Conservation (phyloP, 2,329 filamentous ascomycete species). For the Metarhizium robertsii region DNA sequence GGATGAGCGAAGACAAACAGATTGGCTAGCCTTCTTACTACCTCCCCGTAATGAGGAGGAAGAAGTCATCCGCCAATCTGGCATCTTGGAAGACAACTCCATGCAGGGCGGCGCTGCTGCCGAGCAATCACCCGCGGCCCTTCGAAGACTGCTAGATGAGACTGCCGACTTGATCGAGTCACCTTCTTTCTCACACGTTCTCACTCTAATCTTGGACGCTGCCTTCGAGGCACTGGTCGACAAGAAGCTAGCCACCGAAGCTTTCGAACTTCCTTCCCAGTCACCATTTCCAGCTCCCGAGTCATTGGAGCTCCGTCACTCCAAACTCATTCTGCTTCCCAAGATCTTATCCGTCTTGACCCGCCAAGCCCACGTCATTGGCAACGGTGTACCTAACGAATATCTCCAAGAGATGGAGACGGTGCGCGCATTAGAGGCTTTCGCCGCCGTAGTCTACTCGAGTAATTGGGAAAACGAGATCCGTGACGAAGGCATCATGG, state of each 20-base stretch:
- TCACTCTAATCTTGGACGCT: slow-evolving; percentile 77
- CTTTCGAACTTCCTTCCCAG: slow-evolving; percentile 52
- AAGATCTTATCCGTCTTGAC: slow-evolving; percentile 85
- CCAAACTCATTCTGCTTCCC: slow-evolving; percentile 64
- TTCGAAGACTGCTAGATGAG: slow-evolving; percentile 85
- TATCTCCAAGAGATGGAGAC: slow-evolving; percentile 67
- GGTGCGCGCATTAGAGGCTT: slow-evolving; percentile 69
- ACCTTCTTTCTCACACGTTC: slow-evolving; percentile 77
- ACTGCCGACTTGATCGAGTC: slow-evolving; percentile 94
- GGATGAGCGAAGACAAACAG: slow-evolving; percentile 32
- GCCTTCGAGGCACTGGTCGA: slow-evolving; percentile 80
- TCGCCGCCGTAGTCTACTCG: slow-evolving; percentile 79
- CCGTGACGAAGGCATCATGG: slow-evolving; percentile 34
- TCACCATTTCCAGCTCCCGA: slow-evolving; percentile 33
- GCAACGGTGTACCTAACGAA: slow-evolving; percentile 64
- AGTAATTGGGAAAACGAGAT: slow-evolving; percentile 71
- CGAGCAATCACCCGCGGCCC: slow-evolving; percentile 42
- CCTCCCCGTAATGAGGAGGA: slow-evolving; percentile 72
- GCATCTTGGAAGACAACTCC: slow-evolving; percentile 52
- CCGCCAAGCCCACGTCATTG: slow-evolving; percentile 82
- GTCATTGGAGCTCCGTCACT: slow-evolving; percentile 38
- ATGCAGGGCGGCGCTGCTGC: slow-evolving; percentile 23
- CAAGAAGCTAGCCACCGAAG: slow-evolving; percentile 66
- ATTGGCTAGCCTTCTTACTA: slow-evolving; percentile 79
- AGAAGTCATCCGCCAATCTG: slow-evolving; percentile 76